These are phyloP conservation scores for Meripilus lineatus DNA, from an alignment of 1,284 basidiomycete species.

Conservation along the genomic window DNA sequence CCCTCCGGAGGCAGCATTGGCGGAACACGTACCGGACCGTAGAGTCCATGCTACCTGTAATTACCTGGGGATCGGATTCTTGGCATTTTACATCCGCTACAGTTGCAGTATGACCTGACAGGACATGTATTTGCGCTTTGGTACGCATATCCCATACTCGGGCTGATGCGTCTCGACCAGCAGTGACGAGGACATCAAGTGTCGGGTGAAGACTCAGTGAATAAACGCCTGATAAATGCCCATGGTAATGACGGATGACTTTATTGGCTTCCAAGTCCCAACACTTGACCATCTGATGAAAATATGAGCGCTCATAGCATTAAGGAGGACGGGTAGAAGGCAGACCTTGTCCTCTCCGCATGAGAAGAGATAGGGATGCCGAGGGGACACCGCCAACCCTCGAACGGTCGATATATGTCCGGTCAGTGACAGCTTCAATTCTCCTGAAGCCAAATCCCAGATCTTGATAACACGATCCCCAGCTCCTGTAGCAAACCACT, in stretches of 20 bases:
- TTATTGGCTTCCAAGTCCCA: conserved; percentile 99
- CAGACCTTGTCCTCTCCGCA: conserved; percentile 94
- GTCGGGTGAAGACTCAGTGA: conserved; percentile 90
- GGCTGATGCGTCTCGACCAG: conserved; percentile 92
- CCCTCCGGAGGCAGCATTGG: too few relatives aligned
- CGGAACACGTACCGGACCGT: conserved; percentile 73
- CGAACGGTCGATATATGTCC: conserved; percentile 98
- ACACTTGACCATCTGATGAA: conserved; percentile 91
- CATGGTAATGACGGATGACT: conserved; percentile 97
- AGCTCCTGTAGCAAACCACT: conserved; percentile 98
- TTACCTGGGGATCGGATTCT: conserved; percentile 95
- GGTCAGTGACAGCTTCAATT: conserved; percentile 92
- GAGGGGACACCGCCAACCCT: conserved; percentile 85
- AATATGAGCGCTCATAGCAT: neutral
- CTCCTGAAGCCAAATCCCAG: conserved; percentile 97
- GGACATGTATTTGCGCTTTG: conserved; percentile 91
- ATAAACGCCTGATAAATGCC: conserved; percentile 96
- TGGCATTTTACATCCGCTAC: conserved; percentile 94
- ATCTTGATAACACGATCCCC: conserved; percentile 99
- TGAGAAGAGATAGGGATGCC: conserved; percentile 97
- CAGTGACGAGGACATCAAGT: conserved; percentile 91
- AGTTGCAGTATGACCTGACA: conserved; percentile 91
- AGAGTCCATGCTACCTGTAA: conserved; percentile 97
- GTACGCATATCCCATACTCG: conserved; percentile 99
- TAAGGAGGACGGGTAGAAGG: neutral